Percentiles rank a stretch among this genome's conserved stretches.
Conservation (phyloP, 192 early-diverging fungal species). For the Mortierella antarctica region DNA sequence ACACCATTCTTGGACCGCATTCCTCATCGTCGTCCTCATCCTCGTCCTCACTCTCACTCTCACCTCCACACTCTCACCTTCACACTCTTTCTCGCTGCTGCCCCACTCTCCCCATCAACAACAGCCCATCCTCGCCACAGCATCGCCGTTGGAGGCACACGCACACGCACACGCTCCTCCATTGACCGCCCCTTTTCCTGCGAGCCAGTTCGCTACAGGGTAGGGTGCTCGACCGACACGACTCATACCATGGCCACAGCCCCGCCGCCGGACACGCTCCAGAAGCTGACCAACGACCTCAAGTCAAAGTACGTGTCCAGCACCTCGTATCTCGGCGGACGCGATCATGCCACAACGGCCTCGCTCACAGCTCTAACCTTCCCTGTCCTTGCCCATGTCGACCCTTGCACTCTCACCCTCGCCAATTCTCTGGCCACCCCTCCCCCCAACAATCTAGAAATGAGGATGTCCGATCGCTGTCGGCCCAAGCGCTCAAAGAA, state of each 20-base stretch:
- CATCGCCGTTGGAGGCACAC: background rate
- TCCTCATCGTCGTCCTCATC: too few relatives aligned
- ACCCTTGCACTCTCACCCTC: background rate
- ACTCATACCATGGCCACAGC: slow-evolving; percentile 27
- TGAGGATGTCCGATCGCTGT: slow-evolving; percentile 67
- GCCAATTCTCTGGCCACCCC: background rate
- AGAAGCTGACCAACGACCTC: slow-evolving; percentile 52
- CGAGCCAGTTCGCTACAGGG: too few relatives aligned
- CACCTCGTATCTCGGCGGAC: background rate
- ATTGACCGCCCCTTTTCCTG: background rate
- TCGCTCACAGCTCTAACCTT: background rate
- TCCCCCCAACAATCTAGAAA: slow-evolving; percentile 52
- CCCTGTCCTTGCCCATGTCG: background rate
- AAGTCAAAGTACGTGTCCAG: slow-evolving; percentile 61
- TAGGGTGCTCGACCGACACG: too few relatives aligned
- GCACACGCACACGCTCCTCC: background rate
- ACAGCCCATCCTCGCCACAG: background rate
- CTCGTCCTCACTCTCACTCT: background rate
- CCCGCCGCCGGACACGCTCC: slow-evolving; percentile 35
- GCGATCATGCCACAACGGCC: background rate
- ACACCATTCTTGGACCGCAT: too few relatives aligned
- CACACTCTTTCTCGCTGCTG: background rate
- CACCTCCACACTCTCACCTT: background rate
- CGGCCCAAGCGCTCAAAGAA: slow-evolving; percentile 71
- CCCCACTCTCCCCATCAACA: background rate